Percentiles rank a stretch among this genome's conserved stretches.
phyloP scores from a whole-genome alignment of 139 green algal species.

The Closterium sp. region DNA sequence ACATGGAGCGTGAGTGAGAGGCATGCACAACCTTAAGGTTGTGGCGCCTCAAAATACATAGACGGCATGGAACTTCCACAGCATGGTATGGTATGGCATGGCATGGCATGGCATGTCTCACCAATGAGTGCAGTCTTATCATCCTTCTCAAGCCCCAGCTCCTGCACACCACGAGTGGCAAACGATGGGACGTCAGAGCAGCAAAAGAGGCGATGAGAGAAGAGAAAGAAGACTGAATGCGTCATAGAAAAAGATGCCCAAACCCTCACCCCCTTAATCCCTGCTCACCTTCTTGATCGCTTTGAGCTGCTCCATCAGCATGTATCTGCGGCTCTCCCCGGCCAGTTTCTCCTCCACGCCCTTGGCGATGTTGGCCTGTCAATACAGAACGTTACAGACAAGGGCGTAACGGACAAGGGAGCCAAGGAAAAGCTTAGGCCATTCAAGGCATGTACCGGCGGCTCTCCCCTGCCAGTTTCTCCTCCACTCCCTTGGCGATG shows the following conservation, averaged over 20 bases:
- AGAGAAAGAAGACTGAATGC: neutral
- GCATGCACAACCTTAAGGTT: neutral
- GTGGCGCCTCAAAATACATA: neutral
- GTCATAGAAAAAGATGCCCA: neutral
- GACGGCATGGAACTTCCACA: too few relatives aligned
- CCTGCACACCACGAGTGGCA: slow-evolving; percentile 3
- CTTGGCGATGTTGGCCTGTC: slow-evolving; percentile 59
- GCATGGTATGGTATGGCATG: neutral
- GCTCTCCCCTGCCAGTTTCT: slow-evolving; percentile 96
- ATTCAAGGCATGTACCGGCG: slow-evolving; percentile 91
- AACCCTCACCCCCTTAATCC: neutral
- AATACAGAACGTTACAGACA: too few relatives aligned
- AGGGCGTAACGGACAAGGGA: too few relatives aligned
- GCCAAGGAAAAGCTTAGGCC: too few relatives aligned
- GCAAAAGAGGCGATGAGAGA: too few relatives aligned
- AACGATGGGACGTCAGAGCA: neutral
- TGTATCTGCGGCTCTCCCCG: slow-evolving; percentile 92
- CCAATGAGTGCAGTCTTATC: slow-evolving; percentile 88
- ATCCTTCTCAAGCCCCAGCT: slow-evolving; percentile 93
- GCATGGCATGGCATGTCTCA: neutral
- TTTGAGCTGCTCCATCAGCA: slow-evolving; percentile 98
- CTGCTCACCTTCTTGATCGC: slow-evolving; percentile 85
- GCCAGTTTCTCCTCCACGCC: slow-evolving; percentile 97
- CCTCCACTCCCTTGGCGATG: slow-evolving; percentile 90
- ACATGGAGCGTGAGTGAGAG: neutral